Percentiles rank a stretch among this genome's conserved stretches.
Conservation (phyloP, 2,329 filamentous ascomycete species). For the Colletotrichum nymphaeae region DNA sequence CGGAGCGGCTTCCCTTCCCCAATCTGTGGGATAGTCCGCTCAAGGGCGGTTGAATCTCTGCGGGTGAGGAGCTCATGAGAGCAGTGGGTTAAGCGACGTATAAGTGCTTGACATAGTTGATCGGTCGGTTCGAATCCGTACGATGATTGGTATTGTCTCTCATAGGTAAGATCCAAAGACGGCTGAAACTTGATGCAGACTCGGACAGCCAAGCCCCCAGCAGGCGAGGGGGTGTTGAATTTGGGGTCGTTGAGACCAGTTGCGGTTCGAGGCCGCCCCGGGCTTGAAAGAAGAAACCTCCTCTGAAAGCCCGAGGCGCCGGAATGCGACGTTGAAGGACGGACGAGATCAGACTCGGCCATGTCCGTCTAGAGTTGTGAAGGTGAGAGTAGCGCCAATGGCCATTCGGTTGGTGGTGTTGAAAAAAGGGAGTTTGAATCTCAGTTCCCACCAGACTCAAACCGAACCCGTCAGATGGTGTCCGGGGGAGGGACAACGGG, state of each 20-base stretch:
- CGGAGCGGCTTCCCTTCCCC: conserved; percentile 56
- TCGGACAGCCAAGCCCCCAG: conserved; percentile 50
- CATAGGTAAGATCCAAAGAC: conserved; percentile 56
- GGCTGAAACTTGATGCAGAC: conserved; percentile 59
- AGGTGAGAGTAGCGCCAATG: conserved; percentile 15
- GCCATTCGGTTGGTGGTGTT: conserved; percentile 5
- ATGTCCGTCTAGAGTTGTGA: conserved; percentile 27
- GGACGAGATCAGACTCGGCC: conserved; percentile 29
- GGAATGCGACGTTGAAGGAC: conserved; percentile 33
- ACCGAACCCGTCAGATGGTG: conserved; percentile 23
- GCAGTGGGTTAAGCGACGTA: conserved; percentile 63
- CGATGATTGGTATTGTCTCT: conserved; percentile 59
- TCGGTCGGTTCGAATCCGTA: conserved; percentile 55
- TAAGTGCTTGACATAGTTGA: conserved; percentile 59
- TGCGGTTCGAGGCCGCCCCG: conserved; percentile 34
- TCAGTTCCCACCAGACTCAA: conserved; percentile 31
- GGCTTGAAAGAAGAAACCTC: conserved; percentile 34
- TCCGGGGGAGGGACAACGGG: conserved; percentile 31
- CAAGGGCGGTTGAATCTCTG: conserved; percentile 60
- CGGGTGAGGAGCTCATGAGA: conserved; percentile 65
- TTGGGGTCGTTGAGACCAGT: conserved; percentile 23
- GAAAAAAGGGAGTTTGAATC: conserved; percentile 13
- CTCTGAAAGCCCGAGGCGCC: conserved; percentile 30
- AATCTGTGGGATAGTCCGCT: conserved; percentile 42
- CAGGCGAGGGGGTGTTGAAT: not conserved